These are phyloP conservation scores for Astrothelium macrocarpum DNA, from an alignment of 495 filamentous ascomycete species.

Conservation along the genomic window DNA sequence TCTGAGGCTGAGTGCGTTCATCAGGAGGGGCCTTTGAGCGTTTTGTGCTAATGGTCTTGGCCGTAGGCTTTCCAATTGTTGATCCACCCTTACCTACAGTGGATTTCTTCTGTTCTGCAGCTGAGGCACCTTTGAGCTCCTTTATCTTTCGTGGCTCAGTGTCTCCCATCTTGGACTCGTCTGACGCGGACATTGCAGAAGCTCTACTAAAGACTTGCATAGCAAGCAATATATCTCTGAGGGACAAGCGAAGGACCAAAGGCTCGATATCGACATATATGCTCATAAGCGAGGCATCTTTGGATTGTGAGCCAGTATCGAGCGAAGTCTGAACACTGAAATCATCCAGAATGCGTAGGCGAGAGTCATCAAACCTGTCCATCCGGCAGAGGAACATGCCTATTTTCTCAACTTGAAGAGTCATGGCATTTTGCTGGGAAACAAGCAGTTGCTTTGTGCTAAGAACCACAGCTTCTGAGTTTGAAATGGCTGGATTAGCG, in stretches of 20 bases:
- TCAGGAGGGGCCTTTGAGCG: slow-evolving; percentile 26
- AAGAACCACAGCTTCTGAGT: slow-evolving; percentile 91
- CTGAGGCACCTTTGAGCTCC: slow-evolving; percentile 47
- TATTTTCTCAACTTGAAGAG: slow-evolving; percentile 81
- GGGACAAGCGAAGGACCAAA: slow-evolving; percentile 79
- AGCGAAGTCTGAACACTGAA: slow-evolving; percentile 86
- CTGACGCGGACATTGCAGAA: slow-evolving; percentile 65
- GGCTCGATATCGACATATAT: slow-evolving; percentile 86
- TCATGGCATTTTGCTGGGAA: slow-evolving; percentile 87
- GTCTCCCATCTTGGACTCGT: slow-evolving; percentile 37
- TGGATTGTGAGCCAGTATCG: slow-evolving; percentile 62
- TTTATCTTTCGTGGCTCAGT: slow-evolving; percentile 55
- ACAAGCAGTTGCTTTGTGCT: slow-evolving; percentile 88
- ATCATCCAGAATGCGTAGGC: slow-evolving; percentile 86
- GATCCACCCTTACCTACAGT: slow-evolving; percentile 54
- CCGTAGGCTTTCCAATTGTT: slow-evolving; percentile 43
- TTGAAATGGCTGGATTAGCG: slow-evolving; percentile 79
- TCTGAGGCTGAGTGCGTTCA: slow-evolving; percentile 21
- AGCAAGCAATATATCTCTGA: slow-evolving; percentile 88
- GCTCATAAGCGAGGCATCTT: slow-evolving; percentile 57
- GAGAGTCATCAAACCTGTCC: slow-evolving; percentile 84
- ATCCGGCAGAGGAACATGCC: slow-evolving; percentile 98
- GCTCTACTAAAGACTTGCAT: slow-evolving; percentile 90
- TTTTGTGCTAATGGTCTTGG: slow-evolving; percentile 32
- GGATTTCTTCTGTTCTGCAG: slow-evolving; percentile 36